Conservation (phyloP, 2,329 filamentous ascomycete species). For the Pestalotiopsis sp. region DNA sequence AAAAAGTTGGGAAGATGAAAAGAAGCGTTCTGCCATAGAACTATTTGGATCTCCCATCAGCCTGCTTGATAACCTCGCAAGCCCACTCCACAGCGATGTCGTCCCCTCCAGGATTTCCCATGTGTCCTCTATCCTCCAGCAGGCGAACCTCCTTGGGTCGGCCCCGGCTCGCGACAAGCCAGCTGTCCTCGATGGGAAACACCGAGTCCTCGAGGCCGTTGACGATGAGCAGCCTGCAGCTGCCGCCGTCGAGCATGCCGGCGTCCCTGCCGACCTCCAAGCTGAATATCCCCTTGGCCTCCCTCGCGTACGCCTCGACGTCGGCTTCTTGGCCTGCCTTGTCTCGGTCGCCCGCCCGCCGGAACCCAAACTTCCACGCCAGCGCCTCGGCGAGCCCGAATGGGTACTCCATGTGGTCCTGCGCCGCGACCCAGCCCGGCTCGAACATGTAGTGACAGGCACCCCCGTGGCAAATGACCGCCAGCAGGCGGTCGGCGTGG, state of each 20-base stretch:
- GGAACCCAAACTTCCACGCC: conserved; percentile 64
- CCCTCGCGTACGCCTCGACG: conserved; percentile 60
- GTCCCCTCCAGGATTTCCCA: conserved; percentile 62
- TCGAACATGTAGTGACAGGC: conserved; percentile 65
- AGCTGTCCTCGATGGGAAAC: conserved; percentile 70
- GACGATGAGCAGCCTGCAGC: not conserved
- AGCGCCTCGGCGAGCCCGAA: conserved; percentile 59
- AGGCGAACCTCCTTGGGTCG: conserved; percentile 68
- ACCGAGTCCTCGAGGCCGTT: conserved; percentile 65
- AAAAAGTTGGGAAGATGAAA: not conserved
- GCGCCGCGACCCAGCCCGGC: conserved; percentile 60
- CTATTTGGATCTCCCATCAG: not conserved
- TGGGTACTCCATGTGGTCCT: conserved; percentile 69
- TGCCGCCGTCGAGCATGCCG: not conserved
- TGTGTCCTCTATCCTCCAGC: conserved; percentile 63
- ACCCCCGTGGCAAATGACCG: conserved; percentile 64
- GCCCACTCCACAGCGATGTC: not conserved
- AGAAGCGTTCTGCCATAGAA: not conserved
- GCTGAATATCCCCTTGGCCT: conserved; percentile 48
- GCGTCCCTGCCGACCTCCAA: not conserved
- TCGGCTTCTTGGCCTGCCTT: conserved; percentile 57
- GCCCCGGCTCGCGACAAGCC: conserved; percentile 66
- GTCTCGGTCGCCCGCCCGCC: conserved; percentile 44
- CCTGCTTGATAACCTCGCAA: not conserved
- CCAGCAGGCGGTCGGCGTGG: conserved; percentile 56